Conservation (phyloP, 768 basidiomycete species). For the Mycena crocata region DNA sequence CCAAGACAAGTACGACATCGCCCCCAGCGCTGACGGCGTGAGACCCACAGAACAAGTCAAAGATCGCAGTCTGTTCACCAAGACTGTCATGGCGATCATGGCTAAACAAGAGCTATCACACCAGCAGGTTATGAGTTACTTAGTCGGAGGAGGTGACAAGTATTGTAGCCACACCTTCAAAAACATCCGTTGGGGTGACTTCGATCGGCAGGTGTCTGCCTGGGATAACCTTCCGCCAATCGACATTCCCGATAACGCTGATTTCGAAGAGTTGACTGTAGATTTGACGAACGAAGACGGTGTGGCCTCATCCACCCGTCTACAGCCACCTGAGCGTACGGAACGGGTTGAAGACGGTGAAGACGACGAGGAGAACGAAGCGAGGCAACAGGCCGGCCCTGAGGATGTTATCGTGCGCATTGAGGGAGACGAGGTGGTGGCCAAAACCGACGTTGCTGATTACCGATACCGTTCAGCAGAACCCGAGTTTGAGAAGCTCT, state of each 20-base stretch:
- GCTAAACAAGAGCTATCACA: conserved; percentile 1
- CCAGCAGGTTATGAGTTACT: conserved; percentile 17
- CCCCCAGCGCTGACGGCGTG: not conserved
- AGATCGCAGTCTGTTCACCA: not conserved
- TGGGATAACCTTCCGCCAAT: not conserved
- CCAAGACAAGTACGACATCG: not conserved
- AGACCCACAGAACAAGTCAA: not conserved
- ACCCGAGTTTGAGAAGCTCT: not conserved
- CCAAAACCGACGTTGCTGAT: not conserved
- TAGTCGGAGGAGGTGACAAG: not conserved
- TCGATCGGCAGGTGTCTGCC: not conserved
- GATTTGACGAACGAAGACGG: too few species aligned
- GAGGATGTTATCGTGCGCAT: not conserved
- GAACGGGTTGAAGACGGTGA: too few species aligned
- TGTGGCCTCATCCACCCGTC: too few species aligned
- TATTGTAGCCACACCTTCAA: not conserved
- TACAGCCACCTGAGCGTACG: too few species aligned
- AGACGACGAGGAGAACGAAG: not conserved
- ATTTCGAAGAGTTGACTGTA: not conserved
- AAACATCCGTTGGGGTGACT: not conserved
- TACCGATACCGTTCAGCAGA: not conserved
- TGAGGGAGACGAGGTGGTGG: not conserved
- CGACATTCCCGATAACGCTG: not conserved
- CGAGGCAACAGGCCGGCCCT: not conserved
- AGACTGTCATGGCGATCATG: conserved; percentile 8